Evolutionary conservation across 805 yeast species (phyloP).

Genomic region (Cyberlindnera euphorbiae): DNA sequence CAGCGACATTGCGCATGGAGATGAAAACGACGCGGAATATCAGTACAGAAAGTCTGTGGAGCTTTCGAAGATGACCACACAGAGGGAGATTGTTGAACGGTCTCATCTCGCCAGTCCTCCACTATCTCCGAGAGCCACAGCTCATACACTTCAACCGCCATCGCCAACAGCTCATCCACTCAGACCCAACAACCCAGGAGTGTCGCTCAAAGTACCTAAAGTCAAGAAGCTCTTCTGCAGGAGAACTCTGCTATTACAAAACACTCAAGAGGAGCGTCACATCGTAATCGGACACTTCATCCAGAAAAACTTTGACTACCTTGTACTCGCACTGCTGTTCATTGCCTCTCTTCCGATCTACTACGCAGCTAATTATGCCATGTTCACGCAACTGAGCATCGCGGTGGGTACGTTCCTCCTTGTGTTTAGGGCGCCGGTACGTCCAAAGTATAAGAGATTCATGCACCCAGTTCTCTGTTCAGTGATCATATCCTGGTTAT

Average conservation of each 20-base stretch:
- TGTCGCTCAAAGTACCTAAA: slow-evolving; percentile 5
- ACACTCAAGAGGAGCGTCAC: slow-evolving; percentile 14
- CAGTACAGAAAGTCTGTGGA: slow-evolving; percentile 14
- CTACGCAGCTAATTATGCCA: slow-evolving; percentile 48
- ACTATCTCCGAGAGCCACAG: background rate
- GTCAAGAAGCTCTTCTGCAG: slow-evolving; percentile 19
- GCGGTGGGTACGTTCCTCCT: slow-evolving; percentile 53
- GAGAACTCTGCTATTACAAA: slow-evolving; percentile 20
- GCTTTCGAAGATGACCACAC: slow-evolving; percentile 7
- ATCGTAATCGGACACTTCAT: slow-evolving; percentile 32
- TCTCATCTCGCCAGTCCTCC: background rate
- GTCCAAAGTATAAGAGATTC: slow-evolving; percentile 43
- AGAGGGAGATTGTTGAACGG: slow-evolving; percentile 3
- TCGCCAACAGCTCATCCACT: slow-evolving; percentile 16
- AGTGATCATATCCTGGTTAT: slow-evolving; percentile 58
- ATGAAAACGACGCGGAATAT: slow-evolving; percentile 22
- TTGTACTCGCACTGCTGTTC: slow-evolving; percentile 42
- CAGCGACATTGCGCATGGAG: slow-evolving; percentile 23
- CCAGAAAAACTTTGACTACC: slow-evolving; percentile 50
- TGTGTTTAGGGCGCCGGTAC: slow-evolving; percentile 36
- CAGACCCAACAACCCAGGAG: slow-evolving; percentile 16
- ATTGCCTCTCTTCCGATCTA: slow-evolving; percentile 57
- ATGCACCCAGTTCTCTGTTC: slow-evolving; percentile 71
- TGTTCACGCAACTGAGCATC: slow-evolving; percentile 59
- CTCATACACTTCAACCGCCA: slow-evolving; percentile 7